These are phyloP conservation scores for Sporisorium scitamineum DNA, from an alignment of 1,284 basidiomycete genomes.

Conservation along the genomic window DNA sequence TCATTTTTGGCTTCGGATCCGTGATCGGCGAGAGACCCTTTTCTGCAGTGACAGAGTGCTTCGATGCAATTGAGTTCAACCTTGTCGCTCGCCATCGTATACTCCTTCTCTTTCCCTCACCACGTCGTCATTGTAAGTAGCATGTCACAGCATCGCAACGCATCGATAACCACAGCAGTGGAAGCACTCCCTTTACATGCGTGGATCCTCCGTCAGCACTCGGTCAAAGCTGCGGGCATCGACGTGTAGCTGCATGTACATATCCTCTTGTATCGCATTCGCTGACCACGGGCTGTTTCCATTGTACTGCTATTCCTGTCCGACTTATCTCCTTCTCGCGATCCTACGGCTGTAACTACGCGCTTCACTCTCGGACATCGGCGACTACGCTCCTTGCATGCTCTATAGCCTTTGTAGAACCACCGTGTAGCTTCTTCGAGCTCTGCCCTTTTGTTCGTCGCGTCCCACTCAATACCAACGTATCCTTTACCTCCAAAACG, in stretches of 20 bases:
- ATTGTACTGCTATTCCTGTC: not conserved
- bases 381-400: not conserved
- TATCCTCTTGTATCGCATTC: not conserved
- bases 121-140: constrained; percentile 25
- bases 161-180: not conserved
- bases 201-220: not conserved
- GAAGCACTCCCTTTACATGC: not conserved
- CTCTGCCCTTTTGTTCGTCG: not conserved
- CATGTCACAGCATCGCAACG: not conserved
- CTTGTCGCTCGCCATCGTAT: not conserved
- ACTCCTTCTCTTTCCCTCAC: constrained; percentile 1
- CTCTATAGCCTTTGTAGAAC: not conserved
- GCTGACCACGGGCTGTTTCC: constrained; percentile 2
- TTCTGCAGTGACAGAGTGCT: not conserved
- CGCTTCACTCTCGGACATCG: not conserved
- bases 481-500: not conserved
- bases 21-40: constrained; percentile 30
- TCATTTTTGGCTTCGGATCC: constrained; percentile 11
- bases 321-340: not conserved
- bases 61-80: not conserved
- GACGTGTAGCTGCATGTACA: not conserved
- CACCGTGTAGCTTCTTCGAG: not conserved
- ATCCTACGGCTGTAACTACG: not conserved
- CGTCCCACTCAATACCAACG: constrained; percentile 6
- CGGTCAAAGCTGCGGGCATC: not conserved